Evolutionary conservation across 2,329 filamentous ascomycete species (phyloP).

Genomic region (Claviceps maximensis): DNA sequence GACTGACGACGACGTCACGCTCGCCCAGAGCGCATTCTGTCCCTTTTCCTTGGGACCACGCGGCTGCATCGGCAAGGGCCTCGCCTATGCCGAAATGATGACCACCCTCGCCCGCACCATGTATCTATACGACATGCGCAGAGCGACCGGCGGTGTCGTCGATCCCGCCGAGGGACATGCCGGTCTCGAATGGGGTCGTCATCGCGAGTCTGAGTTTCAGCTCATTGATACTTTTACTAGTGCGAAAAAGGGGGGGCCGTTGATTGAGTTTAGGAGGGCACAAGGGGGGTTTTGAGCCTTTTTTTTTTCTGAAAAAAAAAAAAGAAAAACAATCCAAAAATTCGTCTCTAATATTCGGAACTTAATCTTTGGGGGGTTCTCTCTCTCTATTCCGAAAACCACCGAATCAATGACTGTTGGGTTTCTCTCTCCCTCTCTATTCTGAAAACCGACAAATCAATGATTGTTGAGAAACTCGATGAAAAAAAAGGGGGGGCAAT

Average conservation of each 20-base stretch:
- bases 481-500: too few species aligned
- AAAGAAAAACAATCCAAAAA: too few species aligned
- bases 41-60: slow-evolving; percentile 59
- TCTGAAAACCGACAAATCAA: too few species aligned
- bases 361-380: too few species aligned
- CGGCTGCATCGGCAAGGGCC: slow-evolving; percentile 58
- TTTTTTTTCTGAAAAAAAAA: too few species aligned
- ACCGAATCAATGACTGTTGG: too few species aligned
- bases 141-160: slow-evolving; percentile 31
- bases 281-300: too few species aligned
- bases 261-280: slow-evolving; percentile 45
- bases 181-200: slow-evolving; percentile 39
- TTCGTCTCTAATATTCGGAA: too few species aligned
- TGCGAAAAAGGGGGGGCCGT: slow-evolving; percentile 57
- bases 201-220: slow-evolving; percentile 50
- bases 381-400: too few species aligned
- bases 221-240: slow-evolving; percentile 61
- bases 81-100: slow-evolving; percentile 55
- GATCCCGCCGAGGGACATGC: slow-evolving; percentile 40
- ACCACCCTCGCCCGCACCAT: slow-evolving; percentile 48
- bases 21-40: slow-evolving; percentile 57
- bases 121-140: slow-evolving; percentile 47
- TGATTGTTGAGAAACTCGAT: too few species aligned
- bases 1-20: slow-evolving; percentile 35
- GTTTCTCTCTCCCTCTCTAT: too few species aligned